Base-by-base conservation (phyloP, 441 rosid genomes). In the Breynia disticha region DNA sequence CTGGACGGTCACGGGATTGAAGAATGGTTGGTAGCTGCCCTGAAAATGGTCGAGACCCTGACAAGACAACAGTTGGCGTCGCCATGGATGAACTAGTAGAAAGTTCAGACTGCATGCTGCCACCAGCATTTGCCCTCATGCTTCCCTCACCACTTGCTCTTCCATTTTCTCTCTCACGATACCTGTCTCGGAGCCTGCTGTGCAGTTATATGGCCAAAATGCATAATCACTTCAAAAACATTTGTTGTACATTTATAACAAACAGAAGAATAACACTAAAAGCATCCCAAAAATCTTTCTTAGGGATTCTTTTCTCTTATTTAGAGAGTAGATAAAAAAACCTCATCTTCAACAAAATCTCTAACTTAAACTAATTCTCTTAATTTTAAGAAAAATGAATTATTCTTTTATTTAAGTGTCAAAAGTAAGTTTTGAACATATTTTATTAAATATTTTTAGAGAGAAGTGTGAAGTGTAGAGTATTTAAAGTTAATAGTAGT, bases 161-260 rank as follows among this genome's bases (percentile, higher is more conserved):
- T 57, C 78, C 86, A 38, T 82, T 82, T 57, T 84, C 96, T 70
- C 96, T 82, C 62, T 84, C 96, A 2, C 93, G 86, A 50, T 66
- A 80, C 65, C 87, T 79, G 19, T 86, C 95, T 53, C 95, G 77
- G 17, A 78, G 66, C 56, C 96, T 72, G 47, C 79, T 82, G 79
- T 59, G 73, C 46, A 62, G 54, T 28, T 46, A 56, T 10, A 48
- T 19, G 52, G 50, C 32, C 17, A 9, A 45, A 48, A 48, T 20
- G n/a, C 12, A 49, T 15, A 18, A n/a, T 17, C 16, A n/a, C 38
- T 50, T 19, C 54, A 22, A n/a, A 2, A 24, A 24, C 32, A 3
- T 24, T 24, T 18, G 19, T 35, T 46, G 5, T 19, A 14, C 5
- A 39, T 10, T 39, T 39, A 4, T 13, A 9, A 39, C 43, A 4